Conservation (phyloP, 176 grass and related monocot species). For the Oryza officinalis region DNA sequence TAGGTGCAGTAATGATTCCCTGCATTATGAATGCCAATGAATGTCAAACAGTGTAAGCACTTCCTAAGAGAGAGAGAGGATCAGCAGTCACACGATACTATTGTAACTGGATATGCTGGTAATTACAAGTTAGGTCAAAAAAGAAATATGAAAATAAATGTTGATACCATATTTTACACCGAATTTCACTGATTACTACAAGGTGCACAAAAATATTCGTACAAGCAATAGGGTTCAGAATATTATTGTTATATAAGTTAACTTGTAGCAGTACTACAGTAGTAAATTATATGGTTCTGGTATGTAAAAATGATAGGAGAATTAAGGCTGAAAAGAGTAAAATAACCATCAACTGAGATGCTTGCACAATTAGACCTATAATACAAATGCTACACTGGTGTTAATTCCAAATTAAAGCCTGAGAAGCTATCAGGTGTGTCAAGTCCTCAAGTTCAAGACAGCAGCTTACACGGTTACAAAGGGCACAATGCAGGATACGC, state of each 20-base stretch:
- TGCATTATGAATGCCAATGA: constrained; percentile 42
- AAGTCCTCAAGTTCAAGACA: constrained; percentile 4
- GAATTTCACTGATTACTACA: constrained; percentile 6
- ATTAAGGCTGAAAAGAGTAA: not conserved
- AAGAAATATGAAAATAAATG: not conserved
- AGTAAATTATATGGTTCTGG: not conserved
- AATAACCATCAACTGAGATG: not conserved
- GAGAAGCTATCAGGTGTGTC: constrained; percentile 2
- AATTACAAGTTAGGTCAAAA: not conserved
- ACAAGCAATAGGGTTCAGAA: not conserved
- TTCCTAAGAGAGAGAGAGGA: constrained; percentile 1
- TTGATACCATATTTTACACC: not conserved
- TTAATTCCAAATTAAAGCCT: not conserved
- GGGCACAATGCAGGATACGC: not conserved
- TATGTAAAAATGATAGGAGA: constrained; percentile 3
- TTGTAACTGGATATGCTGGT: not conserved
- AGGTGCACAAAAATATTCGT: not conserved
- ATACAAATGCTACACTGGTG: not conserved
- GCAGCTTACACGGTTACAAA: not conserved
- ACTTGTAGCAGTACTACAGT: not conserved
- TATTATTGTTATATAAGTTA: constrained; percentile 1
- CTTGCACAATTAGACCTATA: not conserved
- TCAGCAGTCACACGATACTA: not conserved
- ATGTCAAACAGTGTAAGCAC: not conserved
- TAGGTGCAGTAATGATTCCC: constrained; percentile 93